phyloP scores from a whole-genome alignment of 192 early-diverging fungal genomes.

The Coemansia sp. region DNA sequence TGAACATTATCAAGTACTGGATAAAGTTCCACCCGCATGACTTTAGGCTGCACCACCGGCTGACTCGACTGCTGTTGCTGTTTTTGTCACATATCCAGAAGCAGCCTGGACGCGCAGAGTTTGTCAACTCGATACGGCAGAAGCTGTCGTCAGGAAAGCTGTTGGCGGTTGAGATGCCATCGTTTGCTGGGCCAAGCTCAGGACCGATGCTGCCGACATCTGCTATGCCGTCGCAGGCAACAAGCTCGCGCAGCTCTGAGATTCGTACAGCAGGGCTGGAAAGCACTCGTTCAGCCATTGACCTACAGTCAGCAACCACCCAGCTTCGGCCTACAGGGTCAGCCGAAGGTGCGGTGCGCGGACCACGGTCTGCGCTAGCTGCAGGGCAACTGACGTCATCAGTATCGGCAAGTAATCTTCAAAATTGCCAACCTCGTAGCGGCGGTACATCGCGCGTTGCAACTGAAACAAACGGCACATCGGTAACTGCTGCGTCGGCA shows the following conservation, averaged over 20 bases:
- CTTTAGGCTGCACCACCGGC: slow-evolving; percentile 50
- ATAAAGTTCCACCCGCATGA: slow-evolving; percentile 75
- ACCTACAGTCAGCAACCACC: slow-evolving; percentile 15
- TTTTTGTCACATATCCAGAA: slow-evolving; percentile 55
- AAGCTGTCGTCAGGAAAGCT: slow-evolving; percentile 50
- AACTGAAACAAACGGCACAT: background rate
- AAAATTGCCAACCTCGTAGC: background rate
- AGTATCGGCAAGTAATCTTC: slow-evolving; percentile 7
- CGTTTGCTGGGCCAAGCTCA: slow-evolving; percentile 20
- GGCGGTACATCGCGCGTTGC: background rate
- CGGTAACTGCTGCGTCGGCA: background rate
- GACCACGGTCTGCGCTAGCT: slow-evolving; percentile 3
- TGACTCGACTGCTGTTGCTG: slow-evolving; percentile 49
- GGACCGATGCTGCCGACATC: slow-evolving; percentile 5
- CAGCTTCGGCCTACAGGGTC: too few species aligned
- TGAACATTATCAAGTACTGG: slow-evolving; percentile 88
- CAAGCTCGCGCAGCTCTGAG: slow-evolving; percentile 37
- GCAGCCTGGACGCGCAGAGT: slow-evolving; percentile 52
- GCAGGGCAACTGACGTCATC: slow-evolving; percentile 5
- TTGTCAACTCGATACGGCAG: slow-evolving; percentile 51
- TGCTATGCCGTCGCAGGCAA: slow-evolving; percentile 30
- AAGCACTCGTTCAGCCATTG: slow-evolving; percentile 37
- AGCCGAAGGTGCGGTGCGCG: background rate
- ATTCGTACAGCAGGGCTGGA: slow-evolving; percentile 23
- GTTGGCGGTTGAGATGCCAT: slow-evolving; percentile 39